These are phyloP conservation scores for Musa beccarii DNA, from an alignment of 176 grass and related monocot species.

Conservation along the genomic window DNA sequence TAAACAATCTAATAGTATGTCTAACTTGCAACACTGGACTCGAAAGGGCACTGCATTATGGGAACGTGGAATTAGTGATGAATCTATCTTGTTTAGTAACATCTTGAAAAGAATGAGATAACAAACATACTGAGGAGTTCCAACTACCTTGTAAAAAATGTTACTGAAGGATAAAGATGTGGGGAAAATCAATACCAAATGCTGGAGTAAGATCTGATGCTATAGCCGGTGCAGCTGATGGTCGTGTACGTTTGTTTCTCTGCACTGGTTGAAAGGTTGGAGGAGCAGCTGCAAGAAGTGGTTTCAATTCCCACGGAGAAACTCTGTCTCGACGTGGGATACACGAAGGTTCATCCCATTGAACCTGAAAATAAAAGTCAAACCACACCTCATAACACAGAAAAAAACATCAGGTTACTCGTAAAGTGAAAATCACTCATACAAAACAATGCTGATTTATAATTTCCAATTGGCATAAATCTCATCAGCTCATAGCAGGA, in stretches of 20 bases:
- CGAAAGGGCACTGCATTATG: no score
- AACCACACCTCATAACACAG: conserved; percentile 9
- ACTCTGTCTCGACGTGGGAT: conserved; percentile 62
- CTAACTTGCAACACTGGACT: no score
- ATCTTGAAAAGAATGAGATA: no score
- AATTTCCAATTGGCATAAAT: not conserved
- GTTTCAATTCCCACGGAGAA: conserved; percentile 81
- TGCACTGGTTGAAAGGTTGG: conserved; percentile 44
- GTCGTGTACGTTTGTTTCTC: conserved; percentile 62
- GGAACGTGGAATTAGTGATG: no score
- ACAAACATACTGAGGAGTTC: no score
- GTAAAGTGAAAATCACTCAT: no score
- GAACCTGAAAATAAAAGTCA: conserved; percentile 37
- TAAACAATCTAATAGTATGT: no score
- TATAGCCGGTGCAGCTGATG: conserved; percentile 37
- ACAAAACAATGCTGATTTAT: no score
- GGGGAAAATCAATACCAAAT: conserved; percentile 34
- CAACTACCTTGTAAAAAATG: no score
- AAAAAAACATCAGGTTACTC: not conserved
- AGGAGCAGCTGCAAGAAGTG: conserved; percentile 40
- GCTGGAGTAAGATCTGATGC: conserved; percentile 35
- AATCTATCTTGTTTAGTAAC: no score
- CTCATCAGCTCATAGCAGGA: not conserved
- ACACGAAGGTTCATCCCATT: conserved; percentile 84
- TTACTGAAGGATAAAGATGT: no score